phyloP scores from a whole-genome alignment of 2,329 filamentous ascomycete genomes.

The Cladosporium sp. region DNA sequence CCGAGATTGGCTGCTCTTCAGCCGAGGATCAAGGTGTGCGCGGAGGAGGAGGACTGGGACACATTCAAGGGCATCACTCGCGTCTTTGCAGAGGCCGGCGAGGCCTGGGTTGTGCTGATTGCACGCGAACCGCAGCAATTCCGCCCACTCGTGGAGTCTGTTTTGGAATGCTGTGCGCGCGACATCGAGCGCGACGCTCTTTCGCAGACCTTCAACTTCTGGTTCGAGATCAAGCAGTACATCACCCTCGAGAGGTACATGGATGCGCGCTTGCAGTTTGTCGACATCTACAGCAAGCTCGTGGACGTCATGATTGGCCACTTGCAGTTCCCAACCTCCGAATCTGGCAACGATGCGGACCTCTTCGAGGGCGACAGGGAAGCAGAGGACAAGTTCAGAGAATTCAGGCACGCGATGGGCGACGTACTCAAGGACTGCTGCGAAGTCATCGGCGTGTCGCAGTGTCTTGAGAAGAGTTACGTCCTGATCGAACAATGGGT shows the following conservation, averaged over 20 bases:
- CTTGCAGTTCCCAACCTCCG: conserved; percentile 77
- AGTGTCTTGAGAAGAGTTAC: conserved; percentile 87
- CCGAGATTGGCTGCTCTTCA: conserved; percentile 73
- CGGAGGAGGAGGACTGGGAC: conserved; percentile 78
- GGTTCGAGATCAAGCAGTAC: conserved; percentile 98
- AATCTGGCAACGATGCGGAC: conserved; percentile 70
- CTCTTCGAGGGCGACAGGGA: conserved; percentile 95
- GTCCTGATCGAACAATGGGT: conserved; percentile 85
- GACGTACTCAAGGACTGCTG: conserved; percentile 97
- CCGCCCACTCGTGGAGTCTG: conserved; percentile 76
- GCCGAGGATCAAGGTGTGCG: conserved; percentile 70
- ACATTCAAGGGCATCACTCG: conserved; percentile 84
- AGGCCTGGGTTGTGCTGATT: conserved; percentile 90
- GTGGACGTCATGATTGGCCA: conserved; percentile 92
- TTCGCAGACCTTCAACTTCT: conserved; percentile 91
- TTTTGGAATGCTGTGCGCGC: conserved; percentile 85
- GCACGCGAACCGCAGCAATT: conserved; percentile 80
- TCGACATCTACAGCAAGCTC: conserved; percentile 80
- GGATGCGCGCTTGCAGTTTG: conserved; percentile 69
- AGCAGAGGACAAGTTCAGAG: conserved; percentile 92
- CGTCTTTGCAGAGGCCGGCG: conserved; percentile 87
- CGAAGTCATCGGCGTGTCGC: conserved; percentile 88
- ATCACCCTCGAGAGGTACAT: conserved; percentile 87
- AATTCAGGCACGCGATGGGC: conserved; percentile 95
- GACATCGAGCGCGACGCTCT: conserved; percentile 90